phyloP scores from a whole-genome alignment of 805 yeast species.

The Pichia gijzeniarum region DNA sequence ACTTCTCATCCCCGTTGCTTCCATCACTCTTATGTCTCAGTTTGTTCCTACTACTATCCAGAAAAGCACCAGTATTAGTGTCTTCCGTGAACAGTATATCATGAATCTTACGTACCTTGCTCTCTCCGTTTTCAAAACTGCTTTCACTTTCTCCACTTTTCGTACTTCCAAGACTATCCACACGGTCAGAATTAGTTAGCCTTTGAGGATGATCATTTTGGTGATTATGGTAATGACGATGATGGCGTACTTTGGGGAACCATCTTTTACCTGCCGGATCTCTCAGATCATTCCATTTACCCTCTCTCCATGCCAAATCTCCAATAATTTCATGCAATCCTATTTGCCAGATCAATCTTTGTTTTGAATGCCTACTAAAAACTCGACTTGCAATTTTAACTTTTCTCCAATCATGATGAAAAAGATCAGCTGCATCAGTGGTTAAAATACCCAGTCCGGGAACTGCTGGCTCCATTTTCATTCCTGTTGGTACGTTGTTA shows the following conservation, averaged over 20 bases:
- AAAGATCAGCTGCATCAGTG: background rate
- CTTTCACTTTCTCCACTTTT: background rate
- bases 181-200: background rate
- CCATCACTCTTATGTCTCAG: background rate
- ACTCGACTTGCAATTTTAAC: constrained; percentile 61
- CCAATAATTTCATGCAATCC: constrained; percentile 51
- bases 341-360: constrained; percentile 55
- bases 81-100: constrained; percentile 8
- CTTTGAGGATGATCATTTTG: background rate
- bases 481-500: background rate
- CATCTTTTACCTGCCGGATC: constrained; percentile 42
- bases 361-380: constrained; percentile 42
- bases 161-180: background rate
- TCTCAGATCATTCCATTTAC: constrained; percentile 47
- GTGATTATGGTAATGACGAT: background rate
- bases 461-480: background rate
- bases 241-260: constrained; percentile 28
- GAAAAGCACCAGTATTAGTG: background rate
- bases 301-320: constrained; percentile 53
- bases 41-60: background rate
- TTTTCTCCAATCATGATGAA: constrained; percentile 11
- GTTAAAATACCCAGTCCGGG: background rate
- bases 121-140: background rate
- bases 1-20: background rate
- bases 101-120: constrained; percentile 3